phyloP scores from a whole-genome alignment of 2,329 filamentous ascomycete species.

The Colletotrichum horii region DNA sequence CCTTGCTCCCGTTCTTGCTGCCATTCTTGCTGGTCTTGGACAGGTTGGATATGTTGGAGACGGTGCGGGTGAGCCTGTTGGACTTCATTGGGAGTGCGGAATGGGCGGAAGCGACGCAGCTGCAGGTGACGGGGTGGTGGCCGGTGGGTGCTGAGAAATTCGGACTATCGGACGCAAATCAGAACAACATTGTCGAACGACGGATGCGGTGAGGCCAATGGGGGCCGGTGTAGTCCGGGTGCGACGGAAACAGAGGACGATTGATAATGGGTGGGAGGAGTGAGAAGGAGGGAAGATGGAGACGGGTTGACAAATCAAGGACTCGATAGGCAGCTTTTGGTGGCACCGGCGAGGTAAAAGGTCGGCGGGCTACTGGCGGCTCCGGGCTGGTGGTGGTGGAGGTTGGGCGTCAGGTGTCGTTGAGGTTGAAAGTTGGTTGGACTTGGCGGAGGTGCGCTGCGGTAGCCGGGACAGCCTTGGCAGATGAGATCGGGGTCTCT shows the following conservation, averaged over 20 bases:
- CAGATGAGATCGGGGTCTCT: not conserved
- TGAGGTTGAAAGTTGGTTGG: not conserved
- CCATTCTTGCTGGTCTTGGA: not conserved
- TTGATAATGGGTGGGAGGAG: not conserved
- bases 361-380: not conserved
- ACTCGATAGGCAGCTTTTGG: not conserved
- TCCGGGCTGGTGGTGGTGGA: not conserved
- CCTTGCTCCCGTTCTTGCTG: constrained; percentile 2
- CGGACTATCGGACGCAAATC: not conserved
- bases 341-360: not conserved
- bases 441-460: not conserved
- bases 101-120: not conserved
- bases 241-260: not conserved
- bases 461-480: not conserved
- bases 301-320: constrained; percentile 11
- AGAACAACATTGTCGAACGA: not conserved
- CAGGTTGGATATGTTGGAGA: constrained; percentile 6
- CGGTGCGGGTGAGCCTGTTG: not conserved
- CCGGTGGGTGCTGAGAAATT: not conserved
- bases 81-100: constrained; percentile 10
- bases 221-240: not conserved
- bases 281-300: not conserved
- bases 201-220: not conserved
- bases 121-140: not conserved
- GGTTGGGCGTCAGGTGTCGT: not conserved